Evolutionary conservation across 2,329 filamentous ascomycete species (phyloP).

Genomic region (Helicocarpus griseus): DNA sequence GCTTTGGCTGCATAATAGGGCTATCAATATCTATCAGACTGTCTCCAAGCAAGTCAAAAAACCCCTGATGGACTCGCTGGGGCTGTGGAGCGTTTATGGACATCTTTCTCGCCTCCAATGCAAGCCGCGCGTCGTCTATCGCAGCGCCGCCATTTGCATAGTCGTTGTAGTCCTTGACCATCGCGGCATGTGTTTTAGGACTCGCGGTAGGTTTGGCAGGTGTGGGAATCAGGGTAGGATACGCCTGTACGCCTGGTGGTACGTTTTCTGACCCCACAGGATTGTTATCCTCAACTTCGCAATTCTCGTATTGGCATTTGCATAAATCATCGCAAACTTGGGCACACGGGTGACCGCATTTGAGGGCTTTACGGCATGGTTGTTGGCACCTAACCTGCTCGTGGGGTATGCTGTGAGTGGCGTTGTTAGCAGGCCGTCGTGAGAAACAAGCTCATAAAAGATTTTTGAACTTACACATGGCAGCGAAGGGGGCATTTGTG

Average conservation of each 20-base stretch:
- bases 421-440: background rate
- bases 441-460: background rate
- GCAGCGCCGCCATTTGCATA: constrained; percentile 24
- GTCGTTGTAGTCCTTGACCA: constrained; percentile 17
- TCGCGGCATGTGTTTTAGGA: constrained; percentile 7
- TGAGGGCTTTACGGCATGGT: constrained; percentile 23
- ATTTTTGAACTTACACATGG: constrained; percentile 43
- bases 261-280: background rate
- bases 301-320: constrained; percentile 19
- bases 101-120: constrained; percentile 8
- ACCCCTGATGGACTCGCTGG: constrained; percentile 13
- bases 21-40: background rate
- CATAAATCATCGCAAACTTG: constrained; percentile 24
- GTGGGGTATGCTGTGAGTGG: constrained; percentile 27
- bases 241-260: background rate
- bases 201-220: background rate
- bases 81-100: constrained; percentile 10
- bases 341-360: constrained; percentile 32
- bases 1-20: background rate
- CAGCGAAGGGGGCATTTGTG: constrained; percentile 45
- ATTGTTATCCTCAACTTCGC: background rate
- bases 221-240: background rate
- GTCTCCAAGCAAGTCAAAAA: background rate
- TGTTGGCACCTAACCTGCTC: constrained; percentile 25
- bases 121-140: constrained; percentile 18